Conservation (phyloP, 2,329 filamentous ascomycete species). For the Aureobasidium sp. region DNA sequence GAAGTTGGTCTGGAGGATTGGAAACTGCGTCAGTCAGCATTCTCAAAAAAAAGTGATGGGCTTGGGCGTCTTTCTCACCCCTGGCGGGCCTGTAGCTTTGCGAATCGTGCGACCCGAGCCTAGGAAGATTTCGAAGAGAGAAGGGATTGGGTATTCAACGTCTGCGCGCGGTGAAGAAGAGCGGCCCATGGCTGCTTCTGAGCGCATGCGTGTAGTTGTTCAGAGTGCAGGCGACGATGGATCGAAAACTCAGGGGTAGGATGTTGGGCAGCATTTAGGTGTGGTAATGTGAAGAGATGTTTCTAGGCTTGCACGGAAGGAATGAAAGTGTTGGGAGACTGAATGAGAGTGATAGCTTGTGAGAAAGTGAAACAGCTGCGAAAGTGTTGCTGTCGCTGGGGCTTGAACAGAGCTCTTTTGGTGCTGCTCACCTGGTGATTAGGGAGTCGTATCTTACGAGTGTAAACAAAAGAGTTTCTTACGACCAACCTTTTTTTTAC, state of each 20-base stretch:
- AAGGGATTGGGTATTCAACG: not conserved
- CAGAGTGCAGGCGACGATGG: no score
- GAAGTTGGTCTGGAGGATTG: not conserved
- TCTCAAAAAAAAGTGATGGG: not conserved
- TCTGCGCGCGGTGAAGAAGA: not conserved
- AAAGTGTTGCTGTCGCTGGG: not conserved
- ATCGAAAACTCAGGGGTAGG: not conserved
- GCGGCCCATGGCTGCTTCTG: not conserved
- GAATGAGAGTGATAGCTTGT: not conserved
- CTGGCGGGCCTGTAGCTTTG: conserved; percentile 4
- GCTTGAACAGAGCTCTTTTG: no score
- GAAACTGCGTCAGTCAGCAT: conserved; percentile 10
- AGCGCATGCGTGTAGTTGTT: no score
- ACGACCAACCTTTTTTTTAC: not conserved
- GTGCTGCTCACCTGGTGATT: no score
- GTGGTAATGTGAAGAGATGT: no score
- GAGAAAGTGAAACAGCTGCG: not conserved
- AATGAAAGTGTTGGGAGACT: not conserved
- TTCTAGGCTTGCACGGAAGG: no score
- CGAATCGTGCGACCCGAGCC: conserved; percentile 14
- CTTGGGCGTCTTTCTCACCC: not conserved
- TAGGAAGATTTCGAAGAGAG: conserved; percentile 16
- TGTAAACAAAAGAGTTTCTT: not conserved
- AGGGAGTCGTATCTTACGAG: not conserved
- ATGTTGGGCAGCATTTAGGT: not conserved